Base-by-base conservation (phyloP, 2,329 filamentous ascomycete genomes). In the Claviceps arundinis region DNA sequence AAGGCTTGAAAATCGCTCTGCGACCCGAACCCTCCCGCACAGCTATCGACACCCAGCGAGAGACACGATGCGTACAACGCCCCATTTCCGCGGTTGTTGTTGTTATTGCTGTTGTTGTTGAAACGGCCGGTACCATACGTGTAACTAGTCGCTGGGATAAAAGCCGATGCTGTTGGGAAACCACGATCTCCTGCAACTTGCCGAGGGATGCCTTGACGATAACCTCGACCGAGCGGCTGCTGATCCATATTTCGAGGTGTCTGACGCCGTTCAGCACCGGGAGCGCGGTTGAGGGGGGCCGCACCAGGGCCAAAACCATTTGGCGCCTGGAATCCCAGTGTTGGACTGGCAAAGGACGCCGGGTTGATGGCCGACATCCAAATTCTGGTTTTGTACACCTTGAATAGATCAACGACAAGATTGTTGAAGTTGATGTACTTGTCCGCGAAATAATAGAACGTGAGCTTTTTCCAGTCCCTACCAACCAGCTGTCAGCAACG, bases 281-380 rank as follows among this genome's bases (percentile, higher is more conserved):
- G 61, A 38, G 69, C 71, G 62, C 81, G 71, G 53, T 72, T 73
- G 8, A 76, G 73, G 47, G 76, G 77, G n/a, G 87, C 76, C 24
- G 81, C 80, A 24, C 82, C 83, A 8, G 81, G 80, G 0, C 81
- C 80, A 59, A 85, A 76, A 30, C 79, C 79, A 56, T 81, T 83
- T 1, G 84, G 81, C 2, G 83, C 81, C 64, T 84, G 82, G 22
- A 89, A 72, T 26, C 85, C 85, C 48, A 87, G 73, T 3, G 81
- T 82, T 17, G 87, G 85, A 56, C 83, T 90, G 24, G 87, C 87
- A 67, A 97, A 96, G 0, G 91, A 96, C 5, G 91, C 93, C 7
- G 93, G 93, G 65, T 98, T 98, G 68, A 98, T 95, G 4, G 93
- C 93, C 4, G 91, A 97, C 88, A 98, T 95, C 93, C 93, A 98